Evolutionary conservation across 441 rosid species (phyloP), one percentile per base, ranked within the genome.

Genomic region (Syzygium syzygioides): DNA sequence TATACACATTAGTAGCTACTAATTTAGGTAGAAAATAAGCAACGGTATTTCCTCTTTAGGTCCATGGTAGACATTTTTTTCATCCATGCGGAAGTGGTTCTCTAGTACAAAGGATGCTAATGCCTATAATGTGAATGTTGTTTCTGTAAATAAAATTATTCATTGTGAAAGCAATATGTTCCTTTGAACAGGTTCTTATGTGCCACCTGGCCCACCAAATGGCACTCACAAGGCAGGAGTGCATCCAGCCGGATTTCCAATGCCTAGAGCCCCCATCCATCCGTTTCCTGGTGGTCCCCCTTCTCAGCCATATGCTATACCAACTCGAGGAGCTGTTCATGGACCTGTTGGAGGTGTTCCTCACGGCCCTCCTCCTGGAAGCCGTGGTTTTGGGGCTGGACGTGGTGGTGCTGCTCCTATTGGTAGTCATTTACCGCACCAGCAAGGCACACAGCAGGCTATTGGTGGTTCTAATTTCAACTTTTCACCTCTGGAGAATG

Each of bases 301-400:
- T 85, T 93, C 99, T 89, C 99, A 97, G 94, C 99, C 99, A 54
- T 98, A 98, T 68, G 95, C 99, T 86, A 98, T 97, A 92, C 99
- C 99, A 32, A 91, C 97, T 86, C 99, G 98, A 89, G 99, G 96
- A 55, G 95, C 95, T 90, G 95, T 94, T 83, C 97, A 93, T 92
- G 97, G 99, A 90, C 99, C 99, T 34, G 98, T 96, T 89, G 99
- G 99, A 86, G 94, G 97, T 90, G 98, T 95, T 90, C 96, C 98
- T 90, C 98, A 96, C 89, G 98, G 92, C 87, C 97, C 99, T 92
- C 95, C 94, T 83, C 98, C 98, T 55, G 99, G 99, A 91, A 93
- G 93, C 91, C 96, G 95, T 5, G 98, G 99, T 92, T 97, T 98
- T 92, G 99, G 98, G 34, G 93, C 98, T 91, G 99, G 98, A 56